Conservation (phyloP, 1,139 yeast species). For the Suhomyces bribrorum region DNA sequence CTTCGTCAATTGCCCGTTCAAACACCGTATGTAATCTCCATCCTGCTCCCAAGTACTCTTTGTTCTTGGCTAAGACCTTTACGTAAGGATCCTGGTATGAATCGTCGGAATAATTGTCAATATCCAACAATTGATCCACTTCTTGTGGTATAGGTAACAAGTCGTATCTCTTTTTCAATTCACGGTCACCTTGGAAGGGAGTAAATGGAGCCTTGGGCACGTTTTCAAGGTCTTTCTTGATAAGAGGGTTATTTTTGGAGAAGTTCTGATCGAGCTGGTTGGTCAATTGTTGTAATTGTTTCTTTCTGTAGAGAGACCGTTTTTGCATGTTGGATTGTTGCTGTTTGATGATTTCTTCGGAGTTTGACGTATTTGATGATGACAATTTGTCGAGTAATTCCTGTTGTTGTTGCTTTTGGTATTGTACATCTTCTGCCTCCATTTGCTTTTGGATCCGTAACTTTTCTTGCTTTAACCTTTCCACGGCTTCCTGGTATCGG, state of each 20-base stretch:
- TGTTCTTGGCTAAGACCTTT: slow-evolving; percentile 59
- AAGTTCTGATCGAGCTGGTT: slow-evolving; percentile 48
- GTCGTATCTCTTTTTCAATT: slow-evolving; percentile 42
- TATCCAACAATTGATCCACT: slow-evolving; percentile 41
- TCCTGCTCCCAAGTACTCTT: slow-evolving; percentile 82
- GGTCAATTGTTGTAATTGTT: slow-evolving; percentile 65
- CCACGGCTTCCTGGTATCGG: slow-evolving; percentile 58
- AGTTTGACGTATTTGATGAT: slow-evolving; percentile 49
- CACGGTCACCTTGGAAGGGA: slow-evolving; percentile 91
- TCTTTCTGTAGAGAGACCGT: slow-evolving; percentile 65
- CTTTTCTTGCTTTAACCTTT: slow-evolving; percentile 59
- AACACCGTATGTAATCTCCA: slow-evolving; percentile 72
- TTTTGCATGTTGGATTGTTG: slow-evolving; percentile 49
- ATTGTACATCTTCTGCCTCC: slow-evolving; percentile 64
- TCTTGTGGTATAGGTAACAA: slow-evolving; percentile 29
- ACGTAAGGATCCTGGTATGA: slow-evolving; percentile 50
- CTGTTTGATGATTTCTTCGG: slow-evolving; percentile 52
- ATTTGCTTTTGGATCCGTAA: slow-evolving; percentile 65
- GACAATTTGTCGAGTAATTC: slow-evolving; percentile 74
- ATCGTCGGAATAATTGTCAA: slow-evolving; percentile 53
- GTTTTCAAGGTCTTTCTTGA: slow-evolving; percentile 23
- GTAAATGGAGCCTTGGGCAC: slow-evolving; percentile 68
- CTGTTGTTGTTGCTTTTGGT: slow-evolving; percentile 58
- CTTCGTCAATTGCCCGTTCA: slow-evolving; percentile 79
- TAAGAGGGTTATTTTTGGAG: slow-evolving; percentile 28